Evolutionary conservation across 345 rosid genomes (phyloP), one percentile per base, ranked within the genome.

Genomic region (Populus alba): DNA sequence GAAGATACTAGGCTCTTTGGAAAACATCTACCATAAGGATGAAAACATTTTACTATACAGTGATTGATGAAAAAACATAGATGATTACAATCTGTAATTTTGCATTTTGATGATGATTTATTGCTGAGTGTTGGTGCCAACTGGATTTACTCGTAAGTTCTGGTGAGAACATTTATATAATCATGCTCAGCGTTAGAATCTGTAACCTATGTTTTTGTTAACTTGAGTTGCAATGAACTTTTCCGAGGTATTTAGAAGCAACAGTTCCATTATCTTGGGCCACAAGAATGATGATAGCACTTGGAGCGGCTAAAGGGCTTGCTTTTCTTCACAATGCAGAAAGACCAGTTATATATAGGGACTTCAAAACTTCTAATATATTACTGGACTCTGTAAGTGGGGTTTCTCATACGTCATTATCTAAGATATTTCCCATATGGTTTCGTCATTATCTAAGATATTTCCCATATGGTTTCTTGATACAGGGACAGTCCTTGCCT

Each of bases 231-330:
- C 76, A 71, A 53, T 73, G 41, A 23, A 45, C 81, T 86, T 77
- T 79, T 78, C 31, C 78, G 83, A 35, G 76, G 78, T 69, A 67
- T 87, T 77, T 89, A 93, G 97, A 92, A 84, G 92, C 94, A 49
- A 89, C 92, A 81, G 86, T 83, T 91, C 89, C 95, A 16, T 82
- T 94, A 57, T 74, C 97, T 77, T 94, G 98, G 98, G 90, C 92
- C 62, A 92, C 83, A 73, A 91, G 98, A 84, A 91, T 94, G 98
- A 94, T 91, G 99, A 92, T 96, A 87, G 97, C 98, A 81, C 89
- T 96, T 73, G 99, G 99, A 62, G 99, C 97, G 77, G 98, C 99
- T 17, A 93, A 96, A 88, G 98, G 99, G 39, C 97, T 96, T 80
- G 97, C 98, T 75, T 93, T 93, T 86, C 98, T 95, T 70, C 99